Evolutionary conservation across 371 early-diverging fungal genomes (phyloP), one percentile per base, ranked within the genome.

Genomic region (Basidiobolus meristosporus): DNA sequence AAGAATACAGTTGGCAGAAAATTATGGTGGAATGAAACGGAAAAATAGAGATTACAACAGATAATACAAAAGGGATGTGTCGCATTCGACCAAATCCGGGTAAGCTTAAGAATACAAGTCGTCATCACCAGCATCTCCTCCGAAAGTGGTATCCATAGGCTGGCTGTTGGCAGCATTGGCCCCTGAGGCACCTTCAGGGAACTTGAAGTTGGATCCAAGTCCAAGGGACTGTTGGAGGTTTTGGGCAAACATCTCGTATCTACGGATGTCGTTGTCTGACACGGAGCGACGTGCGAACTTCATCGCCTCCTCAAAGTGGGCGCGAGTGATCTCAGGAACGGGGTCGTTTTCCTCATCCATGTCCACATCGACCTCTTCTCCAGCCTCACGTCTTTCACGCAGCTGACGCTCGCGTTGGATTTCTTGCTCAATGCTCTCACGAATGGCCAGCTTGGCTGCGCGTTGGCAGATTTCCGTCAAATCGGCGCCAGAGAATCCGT

Each of bases 401-500:
- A 64, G 60, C 33, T 73, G 77, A 35, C 73, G 68, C 49, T 87
- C 82, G 34, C 57, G 60, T 30, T 52, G 48, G 40, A 93, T 75
- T 42, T 98, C 98, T 30, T 77, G 69, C 48, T 92, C 95, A 57
- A 99, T 99, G 59, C 80, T 81, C 63, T 98, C 93, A 49, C 98
- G 86, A 49, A 99, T 96, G 28, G 99, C 99, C 19, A 98, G 70
- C 63, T 99, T 99, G 59, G 92, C 90, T 26, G 99, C 96, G 48
- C 98, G 82, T 66, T 99, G 99, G 68, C 99, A 98, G 50, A 99
- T 97, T 66, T 99, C 99, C 19, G 96, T 89, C 51, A 99, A 63
- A 74, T 99, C 99, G 34, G 99, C 99, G 57, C 99, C 99, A 47
- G 93, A 92, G 77, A 97, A 99, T 20, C 98, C 98, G 43, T 86